phyloP scores from a whole-genome alignment of 768 basidiomycete genomes.

The Tylopilus intermedius region DNA sequence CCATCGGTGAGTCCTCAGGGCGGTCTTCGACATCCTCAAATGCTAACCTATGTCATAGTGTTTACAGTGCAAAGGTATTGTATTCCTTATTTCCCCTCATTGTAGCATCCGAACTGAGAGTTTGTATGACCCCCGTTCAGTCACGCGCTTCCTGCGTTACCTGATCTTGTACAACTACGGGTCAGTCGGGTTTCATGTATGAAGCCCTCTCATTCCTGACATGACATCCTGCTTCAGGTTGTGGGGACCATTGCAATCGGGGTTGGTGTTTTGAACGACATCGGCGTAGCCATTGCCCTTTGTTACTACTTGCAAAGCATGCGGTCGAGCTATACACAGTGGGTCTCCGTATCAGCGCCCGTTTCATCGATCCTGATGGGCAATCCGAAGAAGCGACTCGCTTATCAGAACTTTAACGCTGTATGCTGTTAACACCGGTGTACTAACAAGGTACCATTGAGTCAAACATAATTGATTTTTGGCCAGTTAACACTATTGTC shows the following conservation, averaged over 20 bases:
- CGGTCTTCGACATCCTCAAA: not conserved
- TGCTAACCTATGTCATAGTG: slow-evolving; percentile 24
- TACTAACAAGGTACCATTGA: slow-evolving; percentile 49
- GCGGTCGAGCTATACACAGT: slow-evolving; percentile 46
- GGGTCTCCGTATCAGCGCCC: slow-evolving; percentile 12
- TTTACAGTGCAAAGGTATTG: slow-evolving; percentile 43
- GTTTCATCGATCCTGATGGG: not conserved
- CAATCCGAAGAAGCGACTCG: slow-evolving; percentile 42
- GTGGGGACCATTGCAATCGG: slow-evolving; percentile 46
- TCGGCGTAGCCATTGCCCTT: slow-evolving; percentile 46
- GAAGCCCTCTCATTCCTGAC: not conserved
- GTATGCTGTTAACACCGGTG: slow-evolving; percentile 62
- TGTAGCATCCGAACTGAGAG: not conserved
- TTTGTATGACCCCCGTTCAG: slow-evolving; percentile 19
- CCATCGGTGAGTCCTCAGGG: slow-evolving; percentile 32
- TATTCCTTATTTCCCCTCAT: not conserved
- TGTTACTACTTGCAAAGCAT: slow-evolving; percentile 52
- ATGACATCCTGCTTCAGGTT: slow-evolving; percentile 27
- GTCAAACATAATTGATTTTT: not conserved
- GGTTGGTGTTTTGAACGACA: slow-evolving; percentile 48
- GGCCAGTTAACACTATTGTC: not conserved
- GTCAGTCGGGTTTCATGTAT: slow-evolving; percentile 27
- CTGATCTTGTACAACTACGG: slow-evolving; percentile 41
- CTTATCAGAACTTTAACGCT: slow-evolving; percentile 51
- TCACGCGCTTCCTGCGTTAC: slow-evolving; percentile 39